These are phyloP conservation scores for Paramecium octaurelia DNA, from an alignment of 73 alveolate genomes.

Conservation along the genomic window DNA sequence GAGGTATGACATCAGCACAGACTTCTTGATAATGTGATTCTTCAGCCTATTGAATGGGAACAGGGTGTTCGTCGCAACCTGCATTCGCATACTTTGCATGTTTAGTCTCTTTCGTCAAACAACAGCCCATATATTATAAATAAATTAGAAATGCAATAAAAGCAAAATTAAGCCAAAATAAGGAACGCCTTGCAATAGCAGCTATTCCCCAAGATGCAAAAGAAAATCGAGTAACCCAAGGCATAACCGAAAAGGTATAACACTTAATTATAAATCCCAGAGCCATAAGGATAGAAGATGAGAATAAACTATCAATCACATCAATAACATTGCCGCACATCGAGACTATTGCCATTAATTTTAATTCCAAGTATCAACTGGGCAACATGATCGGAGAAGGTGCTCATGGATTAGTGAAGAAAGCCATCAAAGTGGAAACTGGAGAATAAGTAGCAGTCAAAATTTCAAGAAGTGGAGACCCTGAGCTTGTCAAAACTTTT, in stretches of 20 bases:
- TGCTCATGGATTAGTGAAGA: slow-evolving; percentile 82
- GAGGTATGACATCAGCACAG: background rate
- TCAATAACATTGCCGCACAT: background rate
- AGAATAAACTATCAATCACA: background rate
- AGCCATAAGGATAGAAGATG: background rate
- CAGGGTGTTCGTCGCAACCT: slow-evolving; percentile 11
- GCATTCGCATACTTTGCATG: background rate
- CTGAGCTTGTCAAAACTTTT: background rate
- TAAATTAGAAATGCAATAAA: background rate
- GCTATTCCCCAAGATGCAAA: background rate
- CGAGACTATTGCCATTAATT: background rate
- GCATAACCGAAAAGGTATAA: background rate
- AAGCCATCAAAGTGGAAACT: slow-evolving; percentile 62
- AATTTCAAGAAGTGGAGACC: slow-evolving; percentile 59
- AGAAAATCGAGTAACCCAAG: background rate
- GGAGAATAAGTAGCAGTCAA: slow-evolving; percentile 74
- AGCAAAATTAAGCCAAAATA: background rate
- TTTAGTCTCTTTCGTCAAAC: background rate
- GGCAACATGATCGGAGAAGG: slow-evolving; percentile 82
- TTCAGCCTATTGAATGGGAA: background rate
- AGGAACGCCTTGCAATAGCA: background rate
- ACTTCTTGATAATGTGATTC: background rate
- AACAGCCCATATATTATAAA: background rate
- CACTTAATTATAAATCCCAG: background rate
- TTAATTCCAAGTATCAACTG: slow-evolving; percentile 40